Evolutionary conservation across 192 early-diverging fungal genomes (phyloP).

Genomic region (Coemansia biformis): DNA sequence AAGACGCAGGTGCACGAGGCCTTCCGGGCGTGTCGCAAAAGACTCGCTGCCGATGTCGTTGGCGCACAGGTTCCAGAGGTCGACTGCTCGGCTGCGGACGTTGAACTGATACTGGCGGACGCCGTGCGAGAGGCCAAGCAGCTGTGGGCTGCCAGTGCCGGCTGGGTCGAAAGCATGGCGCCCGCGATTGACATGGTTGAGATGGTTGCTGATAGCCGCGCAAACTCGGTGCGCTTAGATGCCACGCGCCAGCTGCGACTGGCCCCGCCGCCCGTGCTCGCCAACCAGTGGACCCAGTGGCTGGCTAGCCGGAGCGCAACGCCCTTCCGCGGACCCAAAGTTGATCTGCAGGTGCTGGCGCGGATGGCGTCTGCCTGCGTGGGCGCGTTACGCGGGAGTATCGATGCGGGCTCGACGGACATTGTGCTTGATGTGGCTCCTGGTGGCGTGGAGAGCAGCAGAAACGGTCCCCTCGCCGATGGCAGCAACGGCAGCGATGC

Average conservation of each 20-base stretch:
- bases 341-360: slow-evolving; percentile 27
- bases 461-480: slow-evolving; percentile 2
- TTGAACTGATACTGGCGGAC: slow-evolving; percentile 8
- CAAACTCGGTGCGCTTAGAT: slow-evolving; percentile 27
- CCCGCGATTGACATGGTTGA: slow-evolving; percentile 10
- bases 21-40: slow-evolving; percentile 21
- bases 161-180: slow-evolving; percentile 26
- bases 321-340: slow-evolving; percentile 28
- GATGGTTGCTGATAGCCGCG: slow-evolving; percentile 18
- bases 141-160: slow-evolving; percentile 29
- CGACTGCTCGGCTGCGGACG: slow-evolving; percentile 11
- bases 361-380: slow-evolving; percentile 37
- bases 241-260: slow-evolving; percentile 20
- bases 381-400: slow-evolving; percentile 16
- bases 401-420: too few relatives aligned
- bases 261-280: slow-evolving; percentile 36
- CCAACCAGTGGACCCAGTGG: slow-evolving; percentile 37
- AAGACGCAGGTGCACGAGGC: slow-evolving; percentile 5
- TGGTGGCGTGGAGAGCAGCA: not conserved
- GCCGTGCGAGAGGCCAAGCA: slow-evolving; percentile 12
- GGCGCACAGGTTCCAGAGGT: slow-evolving; percentile 9
- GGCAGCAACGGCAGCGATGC: not conserved
- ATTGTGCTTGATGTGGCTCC: not conserved
- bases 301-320: slow-evolving; percentile 12
- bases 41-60: slow-evolving; percentile 2